Evolutionary conservation across 2,329 filamentous ascomycete species (phyloP).

Genomic region (Fusarium sambucinum): DNA sequence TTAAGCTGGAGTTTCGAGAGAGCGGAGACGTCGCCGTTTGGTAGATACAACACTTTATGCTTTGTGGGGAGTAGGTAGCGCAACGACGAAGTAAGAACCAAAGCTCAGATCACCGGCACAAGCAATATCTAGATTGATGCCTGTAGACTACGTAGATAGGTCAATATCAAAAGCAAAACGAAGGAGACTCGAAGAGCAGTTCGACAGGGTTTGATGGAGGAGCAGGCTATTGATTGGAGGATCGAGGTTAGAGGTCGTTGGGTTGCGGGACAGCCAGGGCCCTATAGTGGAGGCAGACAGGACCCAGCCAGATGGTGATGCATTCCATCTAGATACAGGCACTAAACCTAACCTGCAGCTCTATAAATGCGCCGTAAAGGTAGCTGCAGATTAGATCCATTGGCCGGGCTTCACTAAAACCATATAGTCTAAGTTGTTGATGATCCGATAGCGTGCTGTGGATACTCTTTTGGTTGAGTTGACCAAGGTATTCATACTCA

Average conservation of each 20-base stretch:
- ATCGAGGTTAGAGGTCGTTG: slow-evolving; percentile 35
- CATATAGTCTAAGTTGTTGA: background rate
- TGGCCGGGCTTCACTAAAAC: background rate
- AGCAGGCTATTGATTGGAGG: slow-evolving; percentile 46
- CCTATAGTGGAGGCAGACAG: slow-evolving; percentile 33
- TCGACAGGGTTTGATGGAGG: slow-evolving; percentile 43
- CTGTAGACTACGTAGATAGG: slow-evolving; percentile 23
- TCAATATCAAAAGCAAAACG: slow-evolving; percentile 42
- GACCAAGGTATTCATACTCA: background rate
- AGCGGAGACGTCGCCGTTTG: slow-evolving; percentile 36
- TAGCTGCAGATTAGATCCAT: slow-evolving; percentile 17
- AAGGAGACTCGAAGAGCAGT: slow-evolving; percentile 44
- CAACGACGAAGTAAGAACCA: slow-evolving; percentile 1
- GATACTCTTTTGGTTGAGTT: background rate
- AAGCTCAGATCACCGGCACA: slow-evolving; percentile 24
- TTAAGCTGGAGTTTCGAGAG: slow-evolving; percentile 31
- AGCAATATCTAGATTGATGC: slow-evolving; percentile 36
- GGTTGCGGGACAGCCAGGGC: slow-evolving; percentile 34
- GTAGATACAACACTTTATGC: slow-evolving; percentile 39
- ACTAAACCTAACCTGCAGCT: slow-evolving; percentile 23
- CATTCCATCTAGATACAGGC: slow-evolving; percentile 26
- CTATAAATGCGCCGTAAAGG: slow-evolving; percentile 3
- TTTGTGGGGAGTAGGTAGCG: slow-evolving; percentile 20
- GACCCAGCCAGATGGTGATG: slow-evolving; percentile 36
- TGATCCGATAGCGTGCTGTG: slow-evolving; percentile 9